Evolutionary conservation across 2,329 filamentous ascomycete species (phyloP), one percentile per base, ranked within the genome.

Genomic region (Aureobasidium lini): DNA sequence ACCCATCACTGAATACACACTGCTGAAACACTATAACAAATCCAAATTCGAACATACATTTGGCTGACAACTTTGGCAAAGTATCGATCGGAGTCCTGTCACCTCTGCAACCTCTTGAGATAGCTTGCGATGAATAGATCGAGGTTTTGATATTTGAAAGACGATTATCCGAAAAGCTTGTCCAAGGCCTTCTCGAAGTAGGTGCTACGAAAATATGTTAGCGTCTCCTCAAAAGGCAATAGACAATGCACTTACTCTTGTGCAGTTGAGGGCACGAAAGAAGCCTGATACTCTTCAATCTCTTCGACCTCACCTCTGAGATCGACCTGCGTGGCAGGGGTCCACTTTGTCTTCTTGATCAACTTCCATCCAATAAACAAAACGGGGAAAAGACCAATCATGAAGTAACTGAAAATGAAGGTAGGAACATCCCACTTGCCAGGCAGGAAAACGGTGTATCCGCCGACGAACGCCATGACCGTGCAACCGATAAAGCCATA

Each of bases 361-460:
- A 89, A 32, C 71, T 93, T 94, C 85, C 87, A 93, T 6, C 81
- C 83, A 3, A 86, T 43, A 69, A 83, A 92, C 2, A 93, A 73
- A 0, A 85, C 64, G 0, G 87, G 88, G 67, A 89, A 90, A 1
- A 90, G 73, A 5, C 81, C 81, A 53, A 92, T 81, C 79, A 89
- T 90, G 50, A 85, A 84, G 73, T 76, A 71, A 90, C 90, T 39
- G 13, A 54, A 53, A 10, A 60, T 29, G 28, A 60, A 53, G 5
- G 54, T 31, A 93, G 71, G 69, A 93, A 94, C 6, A 81, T 84
- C 6, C 85, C 80, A 0, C 87, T 69, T 61, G 83, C 79, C 89
- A 0, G 86, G 84, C 47, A 92, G 70, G 66, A 93, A 94, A 1
- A 92, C 87, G 0, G 85, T 81, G 63, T 91, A 93, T 0, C 89